Conservation (phyloP, 2,329 filamentous ascomycete genomes). For the Dothideomycetidae sp. region DNA sequence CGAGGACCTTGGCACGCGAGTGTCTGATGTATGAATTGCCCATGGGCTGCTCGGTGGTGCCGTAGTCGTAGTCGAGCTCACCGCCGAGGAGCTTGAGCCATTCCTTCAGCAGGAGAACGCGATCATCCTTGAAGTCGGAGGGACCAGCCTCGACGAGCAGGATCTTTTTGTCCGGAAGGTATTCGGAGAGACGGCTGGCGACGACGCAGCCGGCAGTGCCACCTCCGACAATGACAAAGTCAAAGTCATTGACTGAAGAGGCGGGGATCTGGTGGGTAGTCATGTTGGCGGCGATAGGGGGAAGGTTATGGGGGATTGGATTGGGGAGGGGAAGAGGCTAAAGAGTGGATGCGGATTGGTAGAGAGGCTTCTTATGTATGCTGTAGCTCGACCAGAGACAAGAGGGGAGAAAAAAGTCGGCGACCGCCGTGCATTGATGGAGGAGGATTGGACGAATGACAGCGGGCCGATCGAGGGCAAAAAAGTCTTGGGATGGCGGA, state of each 20-base stretch:
- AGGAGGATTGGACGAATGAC: too few species aligned
- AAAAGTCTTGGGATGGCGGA: too few species aligned
- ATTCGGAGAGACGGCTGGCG: conserved; percentile 64
- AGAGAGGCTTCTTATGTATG: background rate
- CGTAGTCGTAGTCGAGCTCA: conserved; percentile 83
- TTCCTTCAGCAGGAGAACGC: conserved; percentile 72
- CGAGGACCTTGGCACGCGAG: conserved; percentile 81
- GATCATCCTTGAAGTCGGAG: conserved; percentile 76
- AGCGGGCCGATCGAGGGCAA: too few species aligned
- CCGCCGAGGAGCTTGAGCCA: conserved; percentile 76
- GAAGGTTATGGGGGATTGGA: background rate
- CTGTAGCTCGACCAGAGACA: background rate
- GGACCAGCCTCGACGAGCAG: conserved; percentile 80
- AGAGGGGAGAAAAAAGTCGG: background rate
- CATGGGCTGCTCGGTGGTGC: conserved; percentile 76
- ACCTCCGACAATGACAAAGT: conserved; percentile 76
- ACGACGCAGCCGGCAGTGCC: conserved; percentile 79
- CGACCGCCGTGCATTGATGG: too few species aligned
- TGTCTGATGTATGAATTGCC: conserved; percentile 87
- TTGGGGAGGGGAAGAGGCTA: background rate
- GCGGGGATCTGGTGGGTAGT: conserved; percentile 55
- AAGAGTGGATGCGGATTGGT: background rate
- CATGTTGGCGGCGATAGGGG: conserved; percentile 26
- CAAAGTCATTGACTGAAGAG: conserved; percentile 52
- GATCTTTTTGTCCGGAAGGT: conserved; percentile 67